Conservation (phyloP, 2,329 filamentous ascomycete genomes). For the Aspergillus pseudoglaucus region DNA sequence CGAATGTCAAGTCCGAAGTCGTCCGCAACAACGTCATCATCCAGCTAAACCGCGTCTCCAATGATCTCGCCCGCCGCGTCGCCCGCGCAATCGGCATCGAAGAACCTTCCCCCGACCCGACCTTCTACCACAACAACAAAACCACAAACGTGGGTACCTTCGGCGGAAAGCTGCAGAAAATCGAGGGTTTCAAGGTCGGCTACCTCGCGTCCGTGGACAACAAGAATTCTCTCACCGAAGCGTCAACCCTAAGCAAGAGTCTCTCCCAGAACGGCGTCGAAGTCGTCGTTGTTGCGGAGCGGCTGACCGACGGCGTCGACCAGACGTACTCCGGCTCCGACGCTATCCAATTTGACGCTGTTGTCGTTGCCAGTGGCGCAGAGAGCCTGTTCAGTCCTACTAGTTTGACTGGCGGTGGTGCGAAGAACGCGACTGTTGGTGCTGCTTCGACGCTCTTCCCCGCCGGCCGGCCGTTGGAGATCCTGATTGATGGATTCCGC, state of each 20-base stretch:
- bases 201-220: conserved; percentile 49
- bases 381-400: conserved; percentile 44
- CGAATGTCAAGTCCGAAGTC: conserved; percentile 50
- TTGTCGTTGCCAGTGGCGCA: conserved; percentile 54
- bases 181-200: conserved; percentile 59
- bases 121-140: conserved; percentile 63
- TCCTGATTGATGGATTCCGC: conserved; percentile 56
- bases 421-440: conserved; percentile 18
- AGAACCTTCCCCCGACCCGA: conserved; percentile 54
- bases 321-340: conserved; percentile 61
- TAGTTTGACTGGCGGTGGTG: conserved; percentile 12
- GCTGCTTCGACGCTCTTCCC: conserved; percentile 57
- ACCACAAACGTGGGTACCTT: conserved; percentile 58
- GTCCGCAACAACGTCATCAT: conserved; percentile 61
- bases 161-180: conserved; percentile 50
- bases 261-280: conserved; percentile 43
- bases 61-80: conserved; percentile 62
- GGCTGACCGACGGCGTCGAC: conserved; percentile 49
- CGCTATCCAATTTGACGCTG: conserved; percentile 38
- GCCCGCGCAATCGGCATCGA: conserved; percentile 55
- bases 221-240: conserved; percentile 43
- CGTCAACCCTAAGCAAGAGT: conserved; percentile 44
- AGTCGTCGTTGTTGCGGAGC: conserved; percentile 56
- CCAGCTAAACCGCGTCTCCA: conserved; percentile 62
- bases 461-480: conserved; percentile 56